A percentile compares a stretch with the other conserved stretches of the same genome.
phyloP scores from a whole-genome alignment of 352 stramenopile species.

The Phytopythium cucurbitacearum region DNA sequence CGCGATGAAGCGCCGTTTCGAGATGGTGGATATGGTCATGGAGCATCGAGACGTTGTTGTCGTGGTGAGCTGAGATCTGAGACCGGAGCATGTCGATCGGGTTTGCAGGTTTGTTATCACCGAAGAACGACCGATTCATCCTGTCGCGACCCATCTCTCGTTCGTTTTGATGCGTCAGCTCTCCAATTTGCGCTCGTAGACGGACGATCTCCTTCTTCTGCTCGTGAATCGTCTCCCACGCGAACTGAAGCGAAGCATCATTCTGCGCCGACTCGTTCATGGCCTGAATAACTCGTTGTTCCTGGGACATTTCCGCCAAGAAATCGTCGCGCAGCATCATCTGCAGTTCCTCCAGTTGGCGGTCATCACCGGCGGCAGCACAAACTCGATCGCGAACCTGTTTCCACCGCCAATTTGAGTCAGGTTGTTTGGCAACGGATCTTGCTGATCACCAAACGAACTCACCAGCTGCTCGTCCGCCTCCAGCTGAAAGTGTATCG shows the following conservation, averaged over 20 bases:
- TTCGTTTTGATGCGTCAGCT: slow-evolving; percentile 17
- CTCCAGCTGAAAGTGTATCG: slow-evolving; percentile 39
- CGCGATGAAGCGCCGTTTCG: slow-evolving; percentile 28
- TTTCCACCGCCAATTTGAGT: not conserved
- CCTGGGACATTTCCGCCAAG: slow-evolving; percentile 39
- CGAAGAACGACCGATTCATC: slow-evolving; percentile 16
- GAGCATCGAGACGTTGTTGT: slow-evolving; percentile 46
- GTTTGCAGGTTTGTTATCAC: slow-evolving; percentile 22
- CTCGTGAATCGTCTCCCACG: slow-evolving; percentile 70
- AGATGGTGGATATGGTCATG: slow-evolving; percentile 56
- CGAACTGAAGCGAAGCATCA: slow-evolving; percentile 68
- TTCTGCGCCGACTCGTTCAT: slow-evolving; percentile 27
- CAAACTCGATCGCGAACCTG: slow-evolving; percentile 39
- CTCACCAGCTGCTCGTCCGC: slow-evolving; percentile 39
- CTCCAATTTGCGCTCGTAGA: slow-evolving; percentile 48
- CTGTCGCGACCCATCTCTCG: not conserved
- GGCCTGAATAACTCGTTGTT: slow-evolving; percentile 9
- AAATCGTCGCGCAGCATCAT: slow-evolving; percentile 45
- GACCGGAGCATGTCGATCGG: slow-evolving; percentile 48
- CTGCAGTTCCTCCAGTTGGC: slow-evolving; percentile 53
- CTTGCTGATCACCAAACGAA: not conserved
- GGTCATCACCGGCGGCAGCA: slow-evolving; percentile 39
- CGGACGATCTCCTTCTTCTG: slow-evolving; percentile 68
- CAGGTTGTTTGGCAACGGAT: not conserved
- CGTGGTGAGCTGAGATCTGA: slow-evolving; percentile 48